Base-by-base conservation (phyloP, 2,329 filamentous ascomycete genomes). In the Daldinia sp. region DNA sequence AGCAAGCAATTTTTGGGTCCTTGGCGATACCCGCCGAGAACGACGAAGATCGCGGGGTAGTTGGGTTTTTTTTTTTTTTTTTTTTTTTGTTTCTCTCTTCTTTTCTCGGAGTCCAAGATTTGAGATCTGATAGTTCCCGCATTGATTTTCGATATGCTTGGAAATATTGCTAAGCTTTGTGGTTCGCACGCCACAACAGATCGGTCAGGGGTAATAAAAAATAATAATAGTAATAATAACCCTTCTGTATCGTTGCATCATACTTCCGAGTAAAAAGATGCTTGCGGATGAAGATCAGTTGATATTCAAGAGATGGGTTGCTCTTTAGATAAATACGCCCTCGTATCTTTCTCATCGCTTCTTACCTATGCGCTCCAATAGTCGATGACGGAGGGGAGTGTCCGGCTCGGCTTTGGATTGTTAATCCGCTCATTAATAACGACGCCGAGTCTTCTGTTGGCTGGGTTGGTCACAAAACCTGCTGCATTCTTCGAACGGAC, bases 1-100 rank as follows among this genome's bases (percentile, higher is more conserved):
- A 60, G 58, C 55, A 65, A 65, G 62, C 47, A 54, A 52, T 67
- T 50, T 49, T 65, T 59, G 61, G 61, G 63, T 49, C 43, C 59
- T 63, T 63, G 60, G 59, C 60, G 47, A 58, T 56, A 37, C 37
- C 35, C 27, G 54, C 54, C 48, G 39, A 45, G 39, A 45, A 45
- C 37, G 53, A 37, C 30, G 35, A 61, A 64, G 49, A 66, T 64
- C 61, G 64, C 61, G 64, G 64, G 64, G 64, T 67, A 67, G 45
- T 15, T 17, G 30, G 11, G 7, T 23, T 49, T 52, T 52, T 63
- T 51, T 27, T 45, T 39, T 15, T 29, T 4, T 45, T 27, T 13
- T 9, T 19, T n/a, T 41, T 4, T 23, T 43, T 21, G n/a, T n/a
- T n/a, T n/a, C n/a, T n/a, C 21, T 9, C 17, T n/a, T 41, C 9